Conservation (phyloP, 1,284 basidiomycete species). For the Ceratobasidium sp. region DNA sequence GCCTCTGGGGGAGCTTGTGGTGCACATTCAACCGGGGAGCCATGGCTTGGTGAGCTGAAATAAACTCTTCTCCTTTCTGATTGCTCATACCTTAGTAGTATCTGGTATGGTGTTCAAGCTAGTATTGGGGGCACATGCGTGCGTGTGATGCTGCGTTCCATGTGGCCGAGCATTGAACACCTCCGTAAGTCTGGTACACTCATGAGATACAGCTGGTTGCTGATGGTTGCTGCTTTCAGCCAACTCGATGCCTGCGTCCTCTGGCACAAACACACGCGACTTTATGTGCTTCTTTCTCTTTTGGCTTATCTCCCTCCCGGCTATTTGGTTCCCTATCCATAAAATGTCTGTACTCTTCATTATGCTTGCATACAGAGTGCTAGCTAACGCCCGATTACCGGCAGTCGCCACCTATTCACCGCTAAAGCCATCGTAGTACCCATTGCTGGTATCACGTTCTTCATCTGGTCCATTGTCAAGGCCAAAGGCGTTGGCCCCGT, state of each 20-base stretch:
- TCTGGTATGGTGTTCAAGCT: conserved; percentile 85
- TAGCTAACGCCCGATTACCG: not conserved
- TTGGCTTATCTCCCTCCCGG: conserved; percentile 81
- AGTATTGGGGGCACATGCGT: conserved; percentile 84
- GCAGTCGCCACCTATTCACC: conserved; percentile 81
- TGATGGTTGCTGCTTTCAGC: conserved; percentile 54
- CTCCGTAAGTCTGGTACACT: conserved; percentile 63
- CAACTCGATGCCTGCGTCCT: conserved; percentile 74
- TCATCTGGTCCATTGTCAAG: conserved; percentile 78
- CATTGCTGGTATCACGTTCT: conserved; percentile 77
- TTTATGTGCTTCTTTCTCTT: conserved; percentile 89
- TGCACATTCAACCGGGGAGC: conserved; percentile 81
- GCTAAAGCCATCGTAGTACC: conserved; percentile 80
- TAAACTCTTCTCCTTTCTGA: conserved; percentile 45
- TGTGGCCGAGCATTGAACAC: conserved; percentile 76
- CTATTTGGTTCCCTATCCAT: conserved; percentile 84
- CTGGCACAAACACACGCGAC: conserved; percentile 75
- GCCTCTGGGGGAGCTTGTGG: conserved; percentile 85
- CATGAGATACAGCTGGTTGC: conserved; percentile 34
- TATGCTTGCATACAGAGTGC: not conserved
- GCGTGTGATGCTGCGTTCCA: conserved; percentile 74
- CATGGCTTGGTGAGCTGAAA: conserved; percentile 72
- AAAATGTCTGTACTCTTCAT: conserved; percentile 65
- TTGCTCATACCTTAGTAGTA: conserved; percentile 55
- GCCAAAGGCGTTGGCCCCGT: conserved; percentile 86